phyloP scores from a whole-genome alignment of 73 alveolate genomes.

The Paramecium pentaurelia region DNA sequence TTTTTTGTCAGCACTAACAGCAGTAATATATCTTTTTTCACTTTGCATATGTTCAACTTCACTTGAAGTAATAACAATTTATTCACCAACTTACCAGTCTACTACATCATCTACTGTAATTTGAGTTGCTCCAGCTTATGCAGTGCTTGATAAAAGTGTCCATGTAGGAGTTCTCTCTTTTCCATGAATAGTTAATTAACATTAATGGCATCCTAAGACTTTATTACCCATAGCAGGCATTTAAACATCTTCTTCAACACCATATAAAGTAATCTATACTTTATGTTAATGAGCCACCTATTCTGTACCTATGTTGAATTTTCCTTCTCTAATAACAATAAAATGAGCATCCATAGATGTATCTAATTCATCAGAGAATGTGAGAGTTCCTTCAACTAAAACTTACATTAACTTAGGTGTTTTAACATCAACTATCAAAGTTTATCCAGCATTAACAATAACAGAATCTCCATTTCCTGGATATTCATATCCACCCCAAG shows the following conservation, averaged over 20 bases:
- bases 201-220: constrained; percentile 70
- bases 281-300: constrained; percentile 65
- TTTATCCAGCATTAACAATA: constrained; percentile 64
- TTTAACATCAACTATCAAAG: constrained; percentile 67
- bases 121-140: constrained; percentile 56
- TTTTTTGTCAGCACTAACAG: not conserved
- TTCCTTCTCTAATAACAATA: constrained; percentile 72
- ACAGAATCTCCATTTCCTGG: constrained; percentile 77
- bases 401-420: constrained; percentile 71
- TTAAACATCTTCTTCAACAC: constrained; percentile 58
- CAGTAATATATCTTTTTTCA: constrained; percentile 67
- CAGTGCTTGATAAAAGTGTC: constrained; percentile 79
- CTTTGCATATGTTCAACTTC: constrained; percentile 67
- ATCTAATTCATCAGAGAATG: constrained; percentile 66
- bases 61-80: constrained; percentile 77
- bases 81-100: constrained; percentile 84
- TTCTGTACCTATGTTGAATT: constrained; percentile 81
- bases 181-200: constrained; percentile 83
- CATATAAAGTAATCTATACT: constrained; percentile 74
- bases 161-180: constrained; percentile 66
- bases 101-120: constrained; percentile 61
- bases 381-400: constrained; percentile 75
- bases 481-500: constrained; percentile 85
- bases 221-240: constrained; percentile 84
- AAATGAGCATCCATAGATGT: constrained; percentile 79